phyloP scores from a whole-genome alignment of 495 filamentous ascomycete species.

The Tuber calosporum region DNA sequence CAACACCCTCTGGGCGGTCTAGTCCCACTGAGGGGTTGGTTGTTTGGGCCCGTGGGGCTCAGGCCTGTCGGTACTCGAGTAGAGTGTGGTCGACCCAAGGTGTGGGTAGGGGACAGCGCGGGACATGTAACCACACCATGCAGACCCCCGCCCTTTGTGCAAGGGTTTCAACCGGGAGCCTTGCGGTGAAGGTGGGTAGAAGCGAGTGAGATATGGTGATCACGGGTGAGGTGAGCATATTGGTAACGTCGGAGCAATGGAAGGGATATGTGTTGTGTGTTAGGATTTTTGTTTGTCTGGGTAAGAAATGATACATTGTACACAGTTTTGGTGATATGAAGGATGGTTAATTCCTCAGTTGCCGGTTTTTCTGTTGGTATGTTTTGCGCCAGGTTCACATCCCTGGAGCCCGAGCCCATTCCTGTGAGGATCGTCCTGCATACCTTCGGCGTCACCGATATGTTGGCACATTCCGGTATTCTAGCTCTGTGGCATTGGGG shows the following conservation, averaged over 20 bases:
- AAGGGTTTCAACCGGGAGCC: neutral
- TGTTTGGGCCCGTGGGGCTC: no score
- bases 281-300: neutral
- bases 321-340: neutral
- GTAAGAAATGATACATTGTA: neutral
- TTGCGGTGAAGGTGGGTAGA: neutral
- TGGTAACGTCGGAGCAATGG: neutral
- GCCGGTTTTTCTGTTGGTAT: neutral
- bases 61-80: no score
- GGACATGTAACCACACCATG: neutral
- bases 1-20: neutral
- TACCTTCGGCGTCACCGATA: neutral
- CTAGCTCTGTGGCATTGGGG: neutral
- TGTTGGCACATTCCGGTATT: neutral
- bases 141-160: neutral
- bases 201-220: neutral
- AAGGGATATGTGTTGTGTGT: neutral
- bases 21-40: neutral
- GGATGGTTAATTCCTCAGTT: neutral
- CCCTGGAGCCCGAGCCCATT: neutral
- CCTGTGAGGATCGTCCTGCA: neutral
- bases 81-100: neutral
- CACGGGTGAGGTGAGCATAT: neutral
- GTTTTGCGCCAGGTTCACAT: neutral
- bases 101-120: neutral